Base-by-base conservation (phyloP, 148 eudicot species). In the Chenopodium suecicum region DNA sequence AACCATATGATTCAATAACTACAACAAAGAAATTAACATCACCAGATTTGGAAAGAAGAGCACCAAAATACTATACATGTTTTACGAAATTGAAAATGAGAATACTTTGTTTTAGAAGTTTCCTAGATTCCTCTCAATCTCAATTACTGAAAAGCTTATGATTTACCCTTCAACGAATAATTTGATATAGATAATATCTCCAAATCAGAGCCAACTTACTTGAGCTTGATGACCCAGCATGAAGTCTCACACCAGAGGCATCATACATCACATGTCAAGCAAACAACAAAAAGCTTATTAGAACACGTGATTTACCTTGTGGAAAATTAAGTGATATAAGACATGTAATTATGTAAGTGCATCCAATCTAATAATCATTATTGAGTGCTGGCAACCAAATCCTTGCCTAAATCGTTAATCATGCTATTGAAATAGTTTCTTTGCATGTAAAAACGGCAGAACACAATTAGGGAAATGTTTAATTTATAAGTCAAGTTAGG, bases 211-310 rank as follows among this genome's bases (percentile, higher is more conserved):
- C 68, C 66, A 84, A 71, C 92, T 89, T 87, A 94, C 95, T 88
- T 92, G 94, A 86, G 98, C 98, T 87, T 94, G 96, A 34, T 93
- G 93, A 25, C 25, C 95, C 96, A 78, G 96, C 96, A 91, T 92
- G 98, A 79, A 92, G 94, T 79, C 96, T 90, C 71, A 94, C 90
- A 25, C 96, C 94, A 62, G 96, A 80, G 31, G 98, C 98, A 87
- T 94, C 96, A 88, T 94, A 94, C 96, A 94, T 92, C 69, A 92
- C 93, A 47, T 29, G 31, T 34, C 4, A 34, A 34, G 37, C 4
- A 34, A 34, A 29, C 2, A 34, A 34, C 37, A 34, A 34, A 34
- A 34, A 34, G 2, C 4, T 34, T 34, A 34, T 2, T 34, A 2
- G 37, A 34, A 34, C 37, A 34, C 2, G 37, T 34, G 37, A 34